phyloP scores from a whole-genome alignment of 176 grass and related monocot genomes.

The Thalia dealbata region DNA sequence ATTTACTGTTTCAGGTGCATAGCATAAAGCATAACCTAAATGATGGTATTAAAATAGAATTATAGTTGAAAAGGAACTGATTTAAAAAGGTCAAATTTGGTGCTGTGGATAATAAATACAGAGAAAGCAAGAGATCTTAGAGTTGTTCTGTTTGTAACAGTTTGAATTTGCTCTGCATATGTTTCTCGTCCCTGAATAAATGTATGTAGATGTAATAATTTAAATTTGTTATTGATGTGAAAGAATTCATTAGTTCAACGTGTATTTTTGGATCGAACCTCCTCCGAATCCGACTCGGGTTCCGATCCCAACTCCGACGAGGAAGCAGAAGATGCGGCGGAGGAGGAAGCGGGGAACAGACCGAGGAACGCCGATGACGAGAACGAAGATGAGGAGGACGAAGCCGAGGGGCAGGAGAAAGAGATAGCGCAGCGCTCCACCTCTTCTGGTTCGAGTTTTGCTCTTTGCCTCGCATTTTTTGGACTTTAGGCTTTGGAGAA shows the following conservation, averaged over 20 bases:
- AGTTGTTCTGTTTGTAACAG: neutral
- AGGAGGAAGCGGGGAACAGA: neutral
- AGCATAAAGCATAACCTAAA: neutral
- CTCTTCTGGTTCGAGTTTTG: slow-evolving; percentile 17
- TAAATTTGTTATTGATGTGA: too few species aligned
- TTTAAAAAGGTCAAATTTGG: neutral
- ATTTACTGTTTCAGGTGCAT: neutral
- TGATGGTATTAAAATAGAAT: neutral
- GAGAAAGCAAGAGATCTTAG: neutral
- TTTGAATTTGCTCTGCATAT: neutral
- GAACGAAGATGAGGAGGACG: slow-evolving; percentile 28
- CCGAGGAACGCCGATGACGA: slow-evolving; percentile 11
- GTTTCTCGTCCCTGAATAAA: neutral
- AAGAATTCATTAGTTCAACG: too few species aligned
- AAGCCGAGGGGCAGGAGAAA: neutral
- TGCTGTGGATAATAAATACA: neutral
- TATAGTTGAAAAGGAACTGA: neutral
- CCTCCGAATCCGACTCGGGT: slow-evolving; percentile 32
- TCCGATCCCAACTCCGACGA: neutral
- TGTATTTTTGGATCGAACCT: too few species aligned
- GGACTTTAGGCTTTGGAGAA: neutral
- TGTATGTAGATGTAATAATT: neutral
- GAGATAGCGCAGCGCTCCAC: neutral
- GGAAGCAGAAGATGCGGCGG: slow-evolving; percentile 9
- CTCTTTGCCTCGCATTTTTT: neutral